Evolutionary conservation across 2,329 filamentous ascomycete genomes (phyloP), one percentile per base, ranked within the genome.

Genomic region (Lasiodiplodia hormozganensis): DNA sequence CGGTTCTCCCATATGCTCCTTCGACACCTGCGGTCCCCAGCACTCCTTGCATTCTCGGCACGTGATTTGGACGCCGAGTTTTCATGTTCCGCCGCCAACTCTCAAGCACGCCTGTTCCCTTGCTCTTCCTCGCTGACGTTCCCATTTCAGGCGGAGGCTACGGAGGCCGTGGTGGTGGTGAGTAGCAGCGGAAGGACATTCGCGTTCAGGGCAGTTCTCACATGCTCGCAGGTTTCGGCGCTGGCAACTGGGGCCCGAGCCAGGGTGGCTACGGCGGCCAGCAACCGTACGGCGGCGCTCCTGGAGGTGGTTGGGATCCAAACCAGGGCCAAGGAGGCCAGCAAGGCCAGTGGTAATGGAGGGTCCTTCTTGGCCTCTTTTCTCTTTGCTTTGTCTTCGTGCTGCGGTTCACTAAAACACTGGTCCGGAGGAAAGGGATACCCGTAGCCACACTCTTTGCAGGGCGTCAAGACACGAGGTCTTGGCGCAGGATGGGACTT

Each of bases 231-330:
- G 62, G 62, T 31, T 65, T 34, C 53, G 58, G 69, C 21, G 67
- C 69, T 49, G 71, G 72, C 40, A 72, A 71, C 57, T 75, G 75
- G 74, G 76, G 76, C 54, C 69, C 69, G 52, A 70, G 71, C 43
- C 73, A 73, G 69, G 77, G 75, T 67, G 78, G 79, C 70, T 76
- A 75, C 36, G 65, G 67, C 16, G 70, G 73, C 58, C 76, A 77
- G 69, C 69, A 72, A 68, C 72, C 72, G 47, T 74, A 77, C 38
- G 77, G 76, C 53, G 75, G 76, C 60, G 75, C 77, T 54, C 73
- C 76, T 52, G 69, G 65, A 28, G 53, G 53, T 10, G 47, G 70
- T 49, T 70, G 71, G 64, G 70, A 72, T 52, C 70, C 69, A 1
- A 73, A 72, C 53, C 73, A 73, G 36, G 68, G 62, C 66, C 76